Evolutionary conservation across 2,329 filamentous ascomycete species (phyloP), one percentile per base, ranked within the genome.

Genomic region (Epichloe baconii): DNA sequence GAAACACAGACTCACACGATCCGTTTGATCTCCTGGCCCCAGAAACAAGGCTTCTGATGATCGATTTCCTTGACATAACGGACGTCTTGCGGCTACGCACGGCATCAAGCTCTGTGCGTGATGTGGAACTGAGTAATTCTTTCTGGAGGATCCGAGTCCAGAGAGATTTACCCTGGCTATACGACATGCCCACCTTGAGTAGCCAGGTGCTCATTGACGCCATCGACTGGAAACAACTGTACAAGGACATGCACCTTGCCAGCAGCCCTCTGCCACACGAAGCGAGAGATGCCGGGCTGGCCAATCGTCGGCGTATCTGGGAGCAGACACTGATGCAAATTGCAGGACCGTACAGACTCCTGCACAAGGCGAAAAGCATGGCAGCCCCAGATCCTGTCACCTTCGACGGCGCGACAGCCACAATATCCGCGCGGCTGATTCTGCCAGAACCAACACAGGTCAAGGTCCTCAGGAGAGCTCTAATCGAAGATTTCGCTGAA

Each of bases 261-360:
- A 48, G 46, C 31, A 48, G n/a, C 26, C 46, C n/a, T 31, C 10
- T 31, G 8, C 26, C 8, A 3, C 34, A 23, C 15, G 46, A 17
- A 6, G 46, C 6, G 31, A 17, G 26, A 37, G 19, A 40, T 5
- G 4, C 12, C 2, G 46, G 46, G n/a, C 46, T 48, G 14, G 46
- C 19, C 17, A 48, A 48, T 12, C 46, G 46, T 26, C 46, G 46
- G 31, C 26, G 46, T n/a, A 48, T 48, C 26, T 48, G 46, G 46
- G n/a, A 48, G 15, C 10, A 21, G 31, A 38, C 26, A 15, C n/a
- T 48, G 19, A 26, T 6, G 5, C 46, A 37, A 11, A 26, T 37
- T 38, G 21, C 21, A 15, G 8, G 10, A 15, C n/a, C 36, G 15
- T 37, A 48, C 6, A n/a, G 26, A 10, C 3, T 31, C 8, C 26